Evolutionary conservation across 768 basidiomycete species (phyloP).

Genomic region (Galerina marginata): DNA sequence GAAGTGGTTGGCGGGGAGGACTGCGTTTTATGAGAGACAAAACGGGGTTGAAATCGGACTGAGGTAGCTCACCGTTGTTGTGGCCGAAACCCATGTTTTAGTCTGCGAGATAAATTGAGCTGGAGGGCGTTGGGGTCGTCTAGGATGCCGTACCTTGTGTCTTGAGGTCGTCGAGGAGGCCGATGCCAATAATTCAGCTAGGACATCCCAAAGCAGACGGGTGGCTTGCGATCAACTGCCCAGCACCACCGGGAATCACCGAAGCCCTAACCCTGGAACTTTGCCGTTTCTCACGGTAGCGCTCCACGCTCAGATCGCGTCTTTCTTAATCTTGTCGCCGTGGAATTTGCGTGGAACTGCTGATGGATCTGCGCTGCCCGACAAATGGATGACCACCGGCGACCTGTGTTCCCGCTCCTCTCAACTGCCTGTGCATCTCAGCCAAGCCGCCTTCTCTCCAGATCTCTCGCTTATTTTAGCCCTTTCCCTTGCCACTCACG

Average conservation of each 20-base stretch:
- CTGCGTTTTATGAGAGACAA: conserved; percentile 39
- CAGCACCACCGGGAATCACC: conserved; percentile 43
- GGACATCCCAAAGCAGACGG: conserved; percentile 29
- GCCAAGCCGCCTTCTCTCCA: no score
- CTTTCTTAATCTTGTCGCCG: neutral
- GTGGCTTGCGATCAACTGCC: conserved; percentile 49
- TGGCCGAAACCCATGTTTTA: conserved; percentile 77
- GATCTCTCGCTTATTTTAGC: no score
- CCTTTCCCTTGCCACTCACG: no score
- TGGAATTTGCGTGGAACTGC: no score
- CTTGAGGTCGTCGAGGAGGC: conserved; percentile 53
- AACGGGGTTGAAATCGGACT: conserved; percentile 3
- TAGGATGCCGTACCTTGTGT: conserved; percentile 43
- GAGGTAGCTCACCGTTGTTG: conserved; percentile 71
- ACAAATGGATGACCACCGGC: no score
- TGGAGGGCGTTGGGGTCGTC: conserved; percentile 20
- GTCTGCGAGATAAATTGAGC: conserved; percentile 37
- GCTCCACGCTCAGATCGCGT: neutral
- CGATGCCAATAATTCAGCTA: conserved; percentile 40
- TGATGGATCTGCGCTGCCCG: no score
- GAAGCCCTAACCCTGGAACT: conserved; percentile 38
- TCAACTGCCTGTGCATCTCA: no score
- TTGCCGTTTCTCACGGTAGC: conserved; percentile 11
- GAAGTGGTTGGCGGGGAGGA: conserved; percentile 94
- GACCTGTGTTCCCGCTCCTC: no score